phyloP scores from a whole-genome alignment of 371 early-diverging fungal species.

The Umbelopsis sp. region DNA sequence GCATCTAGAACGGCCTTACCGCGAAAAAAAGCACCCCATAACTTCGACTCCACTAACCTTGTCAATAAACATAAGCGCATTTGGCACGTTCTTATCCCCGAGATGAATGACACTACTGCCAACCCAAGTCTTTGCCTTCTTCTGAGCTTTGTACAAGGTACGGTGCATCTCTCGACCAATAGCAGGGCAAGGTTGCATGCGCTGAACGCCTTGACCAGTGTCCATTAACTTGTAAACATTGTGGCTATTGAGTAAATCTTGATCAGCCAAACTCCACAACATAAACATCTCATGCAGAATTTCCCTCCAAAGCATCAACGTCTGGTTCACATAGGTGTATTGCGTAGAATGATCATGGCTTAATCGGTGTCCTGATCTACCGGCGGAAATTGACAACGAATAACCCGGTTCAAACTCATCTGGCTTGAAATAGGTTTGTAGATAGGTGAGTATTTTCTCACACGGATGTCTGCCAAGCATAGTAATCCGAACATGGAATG shows the following conservation, averaged over 20 bases:
- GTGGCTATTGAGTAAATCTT: slow-evolving; percentile 73
- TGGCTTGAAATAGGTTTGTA: slow-evolving; percentile 71
- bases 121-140: slow-evolving; percentile 88
- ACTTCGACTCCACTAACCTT: slow-evolving; percentile 47
- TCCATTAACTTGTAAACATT: slow-evolving; percentile 88
- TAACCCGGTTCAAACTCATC: slow-evolving; percentile 59
- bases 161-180: slow-evolving; percentile 85
- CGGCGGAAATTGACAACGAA: slow-evolving; percentile 86
- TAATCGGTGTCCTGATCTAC: slow-evolving; percentile 86
- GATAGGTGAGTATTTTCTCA: slow-evolving; percentile 87
- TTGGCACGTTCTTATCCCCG: slow-evolving; percentile 92
- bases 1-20: slow-evolving; percentile 14
- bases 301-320: slow-evolving; percentile 92
- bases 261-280: slow-evolving; percentile 92
- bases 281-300: slow-evolving; percentile 96
- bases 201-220: slow-evolving; percentile 96
- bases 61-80: slow-evolving; percentile 96
- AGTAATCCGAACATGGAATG: too few relatives aligned
- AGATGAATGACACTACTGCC: slow-evolving; percentile 95
- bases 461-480: slow-evolving; percentile 83
- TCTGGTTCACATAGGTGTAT: slow-evolving; percentile 92
- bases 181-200: slow-evolving; percentile 80
- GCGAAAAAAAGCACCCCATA: slow-evolving; percentile 1
- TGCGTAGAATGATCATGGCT: slow-evolving; percentile 91
- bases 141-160: slow-evolving; percentile 84